Conservation (phyloP, 1,284 basidiomycete species). For the Leccinum pachyderme region DNA sequence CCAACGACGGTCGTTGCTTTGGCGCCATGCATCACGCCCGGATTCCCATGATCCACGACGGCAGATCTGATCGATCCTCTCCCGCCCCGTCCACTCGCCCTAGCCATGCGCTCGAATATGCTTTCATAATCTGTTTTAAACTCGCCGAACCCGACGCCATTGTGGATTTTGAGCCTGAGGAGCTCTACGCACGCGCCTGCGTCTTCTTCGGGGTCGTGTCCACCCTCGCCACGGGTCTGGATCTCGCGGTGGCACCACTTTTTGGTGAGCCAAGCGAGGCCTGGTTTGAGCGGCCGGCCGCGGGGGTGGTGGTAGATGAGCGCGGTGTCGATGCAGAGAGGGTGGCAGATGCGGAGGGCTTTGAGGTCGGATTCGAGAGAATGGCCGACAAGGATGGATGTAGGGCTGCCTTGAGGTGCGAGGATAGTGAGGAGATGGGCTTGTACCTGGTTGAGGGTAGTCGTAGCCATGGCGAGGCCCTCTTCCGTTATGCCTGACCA, state of each 20-base stretch:
- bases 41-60: constrained; percentile 84
- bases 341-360: constrained; percentile 80
- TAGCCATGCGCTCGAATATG: constrained; percentile 79
- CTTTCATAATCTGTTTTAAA: constrained; percentile 81
- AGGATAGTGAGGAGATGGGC: constrained; percentile 57
- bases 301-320: constrained; percentile 87
- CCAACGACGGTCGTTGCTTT: constrained; percentile 75
- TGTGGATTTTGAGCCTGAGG: constrained; percentile 73
- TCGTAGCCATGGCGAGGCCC: constrained; percentile 64
- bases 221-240: constrained; percentile 72
- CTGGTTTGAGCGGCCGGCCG: constrained; percentile 87
- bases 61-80: constrained; percentile 55
- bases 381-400: constrained; percentile 89
- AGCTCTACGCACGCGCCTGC: constrained; percentile 84
- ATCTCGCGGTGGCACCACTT: constrained; percentile 89
- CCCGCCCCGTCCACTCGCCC: constrained; percentile 46
- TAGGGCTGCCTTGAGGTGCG: constrained; percentile 47
- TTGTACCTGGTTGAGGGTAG: constrained; percentile 78
- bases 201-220: constrained; percentile 92
- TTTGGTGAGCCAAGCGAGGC: constrained; percentile 88
- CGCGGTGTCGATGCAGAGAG: constrained; percentile 86
- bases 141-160: constrained; percentile 82
- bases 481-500: constrained; percentile 90
- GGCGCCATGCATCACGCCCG: constrained; percentile 74
- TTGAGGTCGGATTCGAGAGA: constrained; percentile 89